A percentile compares a stretch with the other conserved stretches of the same genome.
Conservation (phyloP, 306 rosid species). For the Ochetophila trinervis region DNA sequence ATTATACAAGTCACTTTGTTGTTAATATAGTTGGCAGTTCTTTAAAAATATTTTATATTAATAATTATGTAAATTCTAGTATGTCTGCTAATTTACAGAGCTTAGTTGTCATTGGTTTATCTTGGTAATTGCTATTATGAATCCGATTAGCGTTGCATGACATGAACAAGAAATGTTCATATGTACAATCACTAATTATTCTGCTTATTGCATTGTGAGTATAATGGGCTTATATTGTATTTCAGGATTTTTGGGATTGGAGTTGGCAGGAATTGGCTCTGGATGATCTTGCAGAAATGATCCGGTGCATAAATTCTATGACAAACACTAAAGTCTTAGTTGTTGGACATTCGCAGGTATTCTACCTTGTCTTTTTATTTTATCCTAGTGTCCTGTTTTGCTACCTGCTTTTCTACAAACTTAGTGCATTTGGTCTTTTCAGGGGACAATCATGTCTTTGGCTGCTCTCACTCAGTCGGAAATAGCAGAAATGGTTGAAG, state of each 20-base stretch:
- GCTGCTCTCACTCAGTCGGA: conserved; percentile 70
- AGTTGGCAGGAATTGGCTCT: conserved; percentile 90
- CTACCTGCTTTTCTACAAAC: conserved; percentile 15
- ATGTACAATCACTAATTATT: not conserved
- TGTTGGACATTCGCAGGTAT: conserved; percentile 95
- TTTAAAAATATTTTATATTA: too few relatives aligned
- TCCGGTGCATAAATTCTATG: conserved; percentile 47
- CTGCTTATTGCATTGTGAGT: conserved; percentile 18
- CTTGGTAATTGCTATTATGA: not conserved
- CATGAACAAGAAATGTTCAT: not conserved
- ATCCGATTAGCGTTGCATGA: not conserved
- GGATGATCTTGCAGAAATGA: conserved; percentile 71
- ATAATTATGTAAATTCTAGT: too few relatives aligned
- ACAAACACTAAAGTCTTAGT: conserved; percentile 60
- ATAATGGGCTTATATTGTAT: conserved; percentile 21
- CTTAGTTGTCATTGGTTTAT: not conserved
- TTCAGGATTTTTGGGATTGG: conserved; percentile 93
- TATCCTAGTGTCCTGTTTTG: conserved; percentile 10
- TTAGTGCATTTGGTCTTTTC: conserved; percentile 16
- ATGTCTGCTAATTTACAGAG: not conserved
- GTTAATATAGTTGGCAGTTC: too few relatives aligned
- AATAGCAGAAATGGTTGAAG: conserved; percentile 74
- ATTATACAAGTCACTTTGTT: not conserved
- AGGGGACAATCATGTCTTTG: conserved; percentile 86
- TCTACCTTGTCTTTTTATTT: conserved; percentile 25